phyloP scores from a whole-genome alignment of 116 monocot genomes.

The Posidonia oceanica region DNA sequence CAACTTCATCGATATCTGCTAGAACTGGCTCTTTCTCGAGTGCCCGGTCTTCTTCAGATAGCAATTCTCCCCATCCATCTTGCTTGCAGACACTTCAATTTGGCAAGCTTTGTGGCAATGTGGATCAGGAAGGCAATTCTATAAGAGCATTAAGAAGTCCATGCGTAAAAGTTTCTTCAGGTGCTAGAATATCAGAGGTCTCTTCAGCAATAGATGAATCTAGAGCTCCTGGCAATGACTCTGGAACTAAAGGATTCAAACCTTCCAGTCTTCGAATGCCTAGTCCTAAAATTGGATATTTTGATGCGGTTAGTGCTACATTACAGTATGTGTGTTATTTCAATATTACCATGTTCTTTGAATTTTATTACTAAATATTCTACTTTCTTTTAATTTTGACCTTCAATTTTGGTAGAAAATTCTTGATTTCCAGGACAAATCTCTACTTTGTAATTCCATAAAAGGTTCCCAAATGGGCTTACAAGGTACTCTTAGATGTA shows the following conservation, averaged over 20 bases:
- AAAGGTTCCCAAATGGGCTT: not conserved
- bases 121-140: not conserved
- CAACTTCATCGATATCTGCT: conserved; percentile 31
- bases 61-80: not conserved
- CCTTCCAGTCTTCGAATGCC: conserved; percentile 77
- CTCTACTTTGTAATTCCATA: not conserved
- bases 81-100: too few species aligned
- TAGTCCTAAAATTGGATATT: conserved; percentile 71
- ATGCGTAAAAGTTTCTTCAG: not conserved
- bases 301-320: conserved; percentile 54
- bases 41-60: conserved; percentile 10
- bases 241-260: conserved; percentile 5
- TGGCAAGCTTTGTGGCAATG: not conserved
- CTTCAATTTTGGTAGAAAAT: not conserved
- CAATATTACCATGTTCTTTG: not conserved
- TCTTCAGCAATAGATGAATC: not conserved
- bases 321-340: not conserved
- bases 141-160: not conserved
- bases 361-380: not conserved
- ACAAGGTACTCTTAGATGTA: not conserved
- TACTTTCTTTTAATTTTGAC: conserved; percentile 1
- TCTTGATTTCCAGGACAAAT: conserved; percentile 6
- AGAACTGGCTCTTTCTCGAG: conserved; percentile 6
- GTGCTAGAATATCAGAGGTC: not conserved
- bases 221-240: conserved; percentile 11